Base-by-base conservation (phyloP, 768 basidiomycete genomes). In the Boletus reticuloceps region DNA sequence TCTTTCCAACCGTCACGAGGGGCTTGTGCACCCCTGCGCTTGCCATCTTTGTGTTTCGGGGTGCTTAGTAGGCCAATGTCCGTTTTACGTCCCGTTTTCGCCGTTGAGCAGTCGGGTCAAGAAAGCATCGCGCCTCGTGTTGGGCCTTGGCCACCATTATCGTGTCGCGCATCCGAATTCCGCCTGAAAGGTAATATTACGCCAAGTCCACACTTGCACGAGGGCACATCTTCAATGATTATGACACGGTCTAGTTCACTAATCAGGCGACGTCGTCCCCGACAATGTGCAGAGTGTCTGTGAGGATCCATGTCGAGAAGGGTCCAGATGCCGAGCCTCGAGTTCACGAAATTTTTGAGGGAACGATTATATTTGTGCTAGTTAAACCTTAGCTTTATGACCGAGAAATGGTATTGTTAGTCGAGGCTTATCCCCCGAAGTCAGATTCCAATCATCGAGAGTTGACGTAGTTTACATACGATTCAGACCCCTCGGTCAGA, bases 21-120 rank as follows among this genome's bases (percentile, higher is more conserved):
- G 25, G 25, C 25, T 6, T 6, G 25, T 25, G 25, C 25, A 25
- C 25, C 25, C 25, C 25, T 25, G 25, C 25, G 29, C 8, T 29
- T 29, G 29, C 29, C 29, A 29, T 29, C 8, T 29, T 29, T 31
- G 17, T 20, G 8, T 27, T 20, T 17, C 19, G 22, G 25, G 20
- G 43, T 20, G 31, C 25, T 25, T 22, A 36, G n/a, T 29, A 10
- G 16, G 17, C 11, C 16, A 22, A 17, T 43, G 27, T 40, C 29
- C 29, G 27, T 37, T 56, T 57, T 58, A 57, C 45, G 45, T 57
- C 54, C 27, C 12, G 25, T 42, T 29, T 37, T 57, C 36, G 40
- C 20, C 29, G 20, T 14, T 53, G 44, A 20, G 44, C 9, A 4
- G 6, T 4, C 37, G 19, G 36, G 14, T 19, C n/a, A 29, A 47